Evolutionary conservation across 2,329 filamentous ascomycete species (phyloP).

Genomic region (Setomelanomma holmii): DNA sequence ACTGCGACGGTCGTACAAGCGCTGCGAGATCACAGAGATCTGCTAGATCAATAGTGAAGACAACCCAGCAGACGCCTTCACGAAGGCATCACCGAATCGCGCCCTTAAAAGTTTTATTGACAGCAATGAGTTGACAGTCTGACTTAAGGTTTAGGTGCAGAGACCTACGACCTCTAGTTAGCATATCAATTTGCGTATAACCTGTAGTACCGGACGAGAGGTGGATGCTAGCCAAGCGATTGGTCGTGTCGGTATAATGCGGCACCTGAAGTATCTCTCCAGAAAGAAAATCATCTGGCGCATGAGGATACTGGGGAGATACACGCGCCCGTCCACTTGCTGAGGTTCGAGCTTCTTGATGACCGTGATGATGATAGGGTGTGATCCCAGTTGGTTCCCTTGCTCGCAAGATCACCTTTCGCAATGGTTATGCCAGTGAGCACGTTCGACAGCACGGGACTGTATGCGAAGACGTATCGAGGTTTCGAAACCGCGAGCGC

Average conservation of each 20-base stretch:
- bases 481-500: not conserved
- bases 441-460: not conserved
- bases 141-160: too few relatives aligned
- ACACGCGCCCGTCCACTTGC: too few relatives aligned
- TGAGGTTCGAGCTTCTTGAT: too few relatives aligned
- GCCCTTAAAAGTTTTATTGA: too few relatives aligned
- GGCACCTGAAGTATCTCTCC: constrained; percentile 12
- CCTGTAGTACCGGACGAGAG: constrained; percentile 28
- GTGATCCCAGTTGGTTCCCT: not conserved
- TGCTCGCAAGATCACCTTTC: not conserved
- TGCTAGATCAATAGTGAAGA: not conserved
- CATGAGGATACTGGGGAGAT: not conserved
- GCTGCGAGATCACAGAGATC: not conserved
- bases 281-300: not conserved
- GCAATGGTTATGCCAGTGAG: not conserved
- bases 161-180: too few relatives aligned
- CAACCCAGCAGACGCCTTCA: not conserved
- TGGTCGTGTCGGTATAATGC: constrained; percentile 17
- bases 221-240: constrained; percentile 20
- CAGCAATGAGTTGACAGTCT: too few relatives aligned
- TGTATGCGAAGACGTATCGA: not conserved
- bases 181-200: too few relatives aligned
- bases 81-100: too few relatives aligned
- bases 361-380: not conserved
- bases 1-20: constrained; percentile 1